phyloP scores from a whole-genome alignment of 768 basidiomycete species.

The Leucocoprinus leucothites region DNA sequence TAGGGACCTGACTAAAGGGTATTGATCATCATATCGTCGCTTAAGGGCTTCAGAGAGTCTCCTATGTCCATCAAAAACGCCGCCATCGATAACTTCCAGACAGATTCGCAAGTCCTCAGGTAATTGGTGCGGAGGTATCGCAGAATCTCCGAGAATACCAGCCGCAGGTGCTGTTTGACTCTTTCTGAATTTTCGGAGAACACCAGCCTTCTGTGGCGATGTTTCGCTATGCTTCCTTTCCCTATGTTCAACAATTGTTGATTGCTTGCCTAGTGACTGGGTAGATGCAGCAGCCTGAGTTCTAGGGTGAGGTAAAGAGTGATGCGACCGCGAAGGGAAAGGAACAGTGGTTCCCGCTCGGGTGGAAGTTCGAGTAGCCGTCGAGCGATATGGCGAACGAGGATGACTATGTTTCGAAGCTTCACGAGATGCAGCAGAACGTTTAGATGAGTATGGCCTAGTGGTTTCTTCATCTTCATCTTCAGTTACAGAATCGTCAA shows the following conservation, averaged over 20 bases:
- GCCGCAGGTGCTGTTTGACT: slow-evolving; percentile 52
- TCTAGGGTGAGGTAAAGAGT: slow-evolving; percentile 67
- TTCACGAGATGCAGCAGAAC: slow-evolving; percentile 32
- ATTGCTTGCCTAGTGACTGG: slow-evolving; percentile 73
- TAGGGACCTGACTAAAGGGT: slow-evolving; percentile 86
- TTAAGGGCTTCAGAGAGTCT: slow-evolving; percentile 79
- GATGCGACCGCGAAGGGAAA: slow-evolving; percentile 79
- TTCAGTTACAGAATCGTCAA: slow-evolving; percentile 69
- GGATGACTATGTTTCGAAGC: slow-evolving; percentile 63
- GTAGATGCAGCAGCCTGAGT: slow-evolving; percentile 60
- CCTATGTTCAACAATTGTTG: slow-evolving; percentile 48
- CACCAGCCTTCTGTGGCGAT: slow-evolving; percentile 35
- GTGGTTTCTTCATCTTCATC: slow-evolving; percentile 69
- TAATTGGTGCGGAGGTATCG: slow-evolving; percentile 72
- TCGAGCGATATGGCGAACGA: slow-evolving; percentile 71
- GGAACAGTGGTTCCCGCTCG: slow-evolving; percentile 50
- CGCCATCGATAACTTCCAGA: slow-evolving; percentile 81
- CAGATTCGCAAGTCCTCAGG: slow-evolving; percentile 87
- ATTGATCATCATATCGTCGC: slow-evolving; percentile 94
- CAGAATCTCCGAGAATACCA: slow-evolving; percentile 40
- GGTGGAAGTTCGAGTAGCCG: slow-evolving; percentile 37
- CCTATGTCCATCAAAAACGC: slow-evolving; percentile 87
- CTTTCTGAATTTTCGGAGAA: slow-evolving; percentile 70
- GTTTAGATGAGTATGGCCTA: slow-evolving; percentile 46
- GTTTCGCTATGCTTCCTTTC: slow-evolving; percentile 45